Base-by-base conservation (phyloP, 805 yeast species). In the Saturnispora zaruensis region DNA sequence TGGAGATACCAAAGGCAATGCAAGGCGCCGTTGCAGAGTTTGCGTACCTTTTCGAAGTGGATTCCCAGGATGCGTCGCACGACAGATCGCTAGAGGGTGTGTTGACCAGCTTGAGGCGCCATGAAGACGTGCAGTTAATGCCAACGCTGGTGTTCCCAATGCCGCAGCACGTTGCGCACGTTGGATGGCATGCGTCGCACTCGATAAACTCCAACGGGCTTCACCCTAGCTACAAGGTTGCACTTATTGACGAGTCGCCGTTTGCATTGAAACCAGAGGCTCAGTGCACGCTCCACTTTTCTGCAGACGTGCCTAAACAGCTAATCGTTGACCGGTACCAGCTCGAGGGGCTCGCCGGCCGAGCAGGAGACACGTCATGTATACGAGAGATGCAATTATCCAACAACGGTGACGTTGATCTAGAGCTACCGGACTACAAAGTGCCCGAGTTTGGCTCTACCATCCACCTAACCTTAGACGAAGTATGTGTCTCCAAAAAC, bases 381-480 rank as follows among this genome's bases (percentile, higher is more conserved):
- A 49, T 56, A 26, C 23, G 45, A 11, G 28, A 52, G 3, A 26
- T 59, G 3, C 48, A 53, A 3, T 41, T 57, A 4, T 33, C 50
- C 3, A 57, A 55, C 37, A 55, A 61, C 23, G 56, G 54, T 2
- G 51, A 51, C 2, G 54, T 60, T 49, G 64, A 66, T 55, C 51
- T 66, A 41, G 70, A 66, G 46, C 45, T 62, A 30, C 70, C 70
- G 2, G 52, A 50, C 7, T 66, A 66, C 47, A 55, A 55, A 38
- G 51, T 62, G 2, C 44, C 52, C 6, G 53, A 55, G 14, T 59
- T 60, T 45, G 69, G 70, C 1, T 52, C 58, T 4, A 51, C 58
- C 2, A 6, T 58, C 21, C 50, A 53, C 18, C 25, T 64, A 5
- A 48, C 44, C 7, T 20, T 66, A 40, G 55, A 59, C 18, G 54